Evolutionary conservation across 768 basidiomycete species (phyloP), one percentile per base, ranked within the genome.

Genomic region (Naganishia kalamii): DNA sequence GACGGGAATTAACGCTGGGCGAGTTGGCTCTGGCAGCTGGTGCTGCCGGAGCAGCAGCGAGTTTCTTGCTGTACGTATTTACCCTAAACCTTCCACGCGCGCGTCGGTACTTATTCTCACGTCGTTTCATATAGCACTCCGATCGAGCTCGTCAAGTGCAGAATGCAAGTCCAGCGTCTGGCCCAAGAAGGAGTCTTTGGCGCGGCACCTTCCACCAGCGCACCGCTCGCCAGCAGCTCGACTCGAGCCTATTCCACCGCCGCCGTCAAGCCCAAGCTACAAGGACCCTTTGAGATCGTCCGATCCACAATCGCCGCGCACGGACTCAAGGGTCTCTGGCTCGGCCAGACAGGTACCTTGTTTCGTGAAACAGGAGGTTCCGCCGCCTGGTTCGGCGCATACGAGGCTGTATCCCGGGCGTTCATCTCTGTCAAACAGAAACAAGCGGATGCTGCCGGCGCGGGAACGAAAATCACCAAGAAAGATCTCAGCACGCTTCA

Each of bases 151-250:
- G 85, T 97, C 65, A 96, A 98, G 79, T 96, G 92, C 81, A 90
- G 91, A 77, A 94, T 97, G 92, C 93, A 96, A 77, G 93, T 96
- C 1, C 92, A 94, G 74, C 87, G 90, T 84, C 85, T 94, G 23
- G 79, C 82, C 21, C 69, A 75, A 3, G 76, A 79, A 70, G 72
- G 70, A 8, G 66, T 70, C 2, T 68, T 72, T 25, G 65, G 70
- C 12, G 33, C 30, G 41, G 48, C 69, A n/a, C 65, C 78, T 1
- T 40, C 27, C 1, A 63, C 65, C 30, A 43, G 68, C 49, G 0
- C 19, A 7, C 44, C 65, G 8, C 74, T 19, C 47, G 65, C 68
- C 72, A 44, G 43, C 43, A 68, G 65, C 29, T 48, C 69, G 33
- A 27, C 57, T 65, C 23, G 59, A 49, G 27, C 76, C 37, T 32